Evolutionary conservation across 306 rosid species (phyloP), one percentile per base, ranked within the genome.

Genomic region (Gleditsia sinensis): DNA sequence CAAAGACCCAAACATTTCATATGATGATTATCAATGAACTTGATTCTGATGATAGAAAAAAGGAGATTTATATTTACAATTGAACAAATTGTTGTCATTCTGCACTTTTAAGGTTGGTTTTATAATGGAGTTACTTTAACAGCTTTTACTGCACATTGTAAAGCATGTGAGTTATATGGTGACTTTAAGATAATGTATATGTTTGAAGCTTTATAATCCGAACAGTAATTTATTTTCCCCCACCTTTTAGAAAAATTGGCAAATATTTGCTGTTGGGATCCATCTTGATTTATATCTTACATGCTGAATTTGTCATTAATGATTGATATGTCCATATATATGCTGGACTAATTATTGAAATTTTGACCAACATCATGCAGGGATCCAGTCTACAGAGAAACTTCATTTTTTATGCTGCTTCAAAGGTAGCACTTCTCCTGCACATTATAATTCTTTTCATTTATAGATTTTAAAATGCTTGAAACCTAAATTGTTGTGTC

Each of bases 331-430:
- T 58, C 34, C 21, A 23, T 58, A 20, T 49, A 23, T 13, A 34
- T 33, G 58, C 21, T 69, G 16, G 19, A 48, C 20, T 53, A 10
- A 68, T 28, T 33, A 17, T 19, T 14, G 9, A 11, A 12, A 13
- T 48, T 59, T 45, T 54, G 20, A 65, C 11, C 48, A 62, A 65
- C 25, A 50, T 74, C 39, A 77, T 74, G 75, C 86, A 92, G 97
- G 96, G 97, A 23, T 72, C 76, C 33, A 92, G 96, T 80, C 72
- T 92, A 59, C 81, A 19, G 13, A 88, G 81, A 55, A 80, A 73
- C 88, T 86, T 92, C 81, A 76, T 90, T 76, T 79, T 60, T 7
- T 24, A 82, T 49, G 92, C 89, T 19, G 83, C 88, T 74, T 89
- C 87, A n/a, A 73, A 85, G 96, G 96, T 89, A 82, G 81, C 63